Evolutionary conservation across 305 asterid genomes (phyloP).

Genomic region (Solanum chacoense): DNA sequence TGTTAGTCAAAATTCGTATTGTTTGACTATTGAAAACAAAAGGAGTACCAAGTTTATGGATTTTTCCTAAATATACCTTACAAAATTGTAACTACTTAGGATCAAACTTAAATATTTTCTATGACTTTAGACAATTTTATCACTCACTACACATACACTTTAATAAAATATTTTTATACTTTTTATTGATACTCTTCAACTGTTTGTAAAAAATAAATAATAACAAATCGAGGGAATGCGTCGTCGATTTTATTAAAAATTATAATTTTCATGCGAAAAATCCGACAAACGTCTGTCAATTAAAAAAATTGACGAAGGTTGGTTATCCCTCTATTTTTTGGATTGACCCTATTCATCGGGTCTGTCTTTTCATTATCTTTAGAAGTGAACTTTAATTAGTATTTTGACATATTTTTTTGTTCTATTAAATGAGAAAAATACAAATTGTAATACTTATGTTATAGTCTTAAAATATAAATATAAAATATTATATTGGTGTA

Average conservation of each 20-base stretch:
- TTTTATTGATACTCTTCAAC: neutral
- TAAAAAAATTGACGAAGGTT: neutral
- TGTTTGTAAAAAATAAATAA: too few species aligned
- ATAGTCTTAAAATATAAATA: neutral
- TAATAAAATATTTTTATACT: neutral
- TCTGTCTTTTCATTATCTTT: neutral
- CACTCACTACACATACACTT: rapidly evolving
- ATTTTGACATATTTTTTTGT: neutral
- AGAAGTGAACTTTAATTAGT: neutral
- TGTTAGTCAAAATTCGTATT: neutral
- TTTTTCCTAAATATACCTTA: neutral
- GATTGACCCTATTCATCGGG: neutral
- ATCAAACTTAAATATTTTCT: neutral
- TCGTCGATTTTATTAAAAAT: neutral
- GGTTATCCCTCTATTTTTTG: neutral
- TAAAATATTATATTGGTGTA: neutral
- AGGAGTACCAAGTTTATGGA: neutral
- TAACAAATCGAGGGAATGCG: neutral
- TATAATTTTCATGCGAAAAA: neutral
- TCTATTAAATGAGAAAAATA: neutral
- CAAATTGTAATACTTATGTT: neutral
- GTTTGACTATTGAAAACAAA: rapidly evolving
- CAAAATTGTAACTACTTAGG: too few species aligned
- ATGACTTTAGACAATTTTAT: neutral
- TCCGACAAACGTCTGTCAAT: neutral